phyloP scores from a whole-genome alignment of 768 basidiomycete genomes.

The Naganishia randhawae region DNA sequence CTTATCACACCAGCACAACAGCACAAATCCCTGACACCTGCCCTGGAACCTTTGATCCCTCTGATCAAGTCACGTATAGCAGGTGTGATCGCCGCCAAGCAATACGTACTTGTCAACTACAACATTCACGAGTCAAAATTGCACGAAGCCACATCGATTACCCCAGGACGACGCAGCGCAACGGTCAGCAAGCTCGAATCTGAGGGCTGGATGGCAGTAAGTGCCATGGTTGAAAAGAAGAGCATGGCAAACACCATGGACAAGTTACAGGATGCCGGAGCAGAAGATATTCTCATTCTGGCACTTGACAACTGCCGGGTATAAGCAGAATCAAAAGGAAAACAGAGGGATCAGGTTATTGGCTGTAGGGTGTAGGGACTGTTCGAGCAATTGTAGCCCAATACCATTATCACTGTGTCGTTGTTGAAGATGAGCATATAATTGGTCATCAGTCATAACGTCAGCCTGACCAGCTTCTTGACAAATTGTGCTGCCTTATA shows the following conservation, averaged over 20 bases:
- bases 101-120: conserved; percentile 85
- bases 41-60: conserved; percentile 65
- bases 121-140: conserved; percentile 72
- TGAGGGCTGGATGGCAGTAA: conserved; percentile 84
- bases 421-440: background rate
- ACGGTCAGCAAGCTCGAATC: conserved; percentile 77
- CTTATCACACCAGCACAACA: conserved; percentile 67
- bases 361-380: background rate
- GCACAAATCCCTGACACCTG: conserved; percentile 52
- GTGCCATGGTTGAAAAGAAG: conserved; percentile 84
- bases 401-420: background rate
- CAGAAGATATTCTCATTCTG: conserved; percentile 85
- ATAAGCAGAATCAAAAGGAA: conserved; percentile 40
- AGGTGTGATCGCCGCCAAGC: conserved; percentile 77
- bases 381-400: no score
- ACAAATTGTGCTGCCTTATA: no score
- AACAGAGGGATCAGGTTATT: background rate
- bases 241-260: conserved; percentile 82
- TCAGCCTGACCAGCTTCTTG: background rate
- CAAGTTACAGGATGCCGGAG: conserved; percentile 71
- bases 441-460: background rate
- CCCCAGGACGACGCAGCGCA: conserved; percentile 83
- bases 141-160: conserved; percentile 62
- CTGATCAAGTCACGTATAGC: conserved; percentile 81
- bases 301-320: conserved; percentile 92